Conservation (phyloP, 768 basidiomycete genomes). For the Podaxis sp. region DNA sequence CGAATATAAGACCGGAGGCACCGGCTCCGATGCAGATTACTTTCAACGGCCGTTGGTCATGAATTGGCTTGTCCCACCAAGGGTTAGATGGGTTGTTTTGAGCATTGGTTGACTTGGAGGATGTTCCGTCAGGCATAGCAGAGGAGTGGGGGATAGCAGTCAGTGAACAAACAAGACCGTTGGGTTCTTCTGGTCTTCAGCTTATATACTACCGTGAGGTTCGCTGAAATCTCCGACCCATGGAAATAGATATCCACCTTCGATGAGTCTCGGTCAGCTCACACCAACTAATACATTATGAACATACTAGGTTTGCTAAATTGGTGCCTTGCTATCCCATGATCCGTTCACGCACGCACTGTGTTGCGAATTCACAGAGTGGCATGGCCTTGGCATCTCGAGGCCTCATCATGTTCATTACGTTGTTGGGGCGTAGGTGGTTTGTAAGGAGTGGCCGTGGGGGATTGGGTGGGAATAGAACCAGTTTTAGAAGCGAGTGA, state of each 20-base stretch:
- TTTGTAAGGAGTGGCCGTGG: no score
- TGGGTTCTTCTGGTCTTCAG: background rate
- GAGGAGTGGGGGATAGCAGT: background rate
- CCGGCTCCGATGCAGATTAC: constrained; percentile 31
- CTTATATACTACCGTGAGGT: background rate
- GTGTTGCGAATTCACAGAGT: background rate
- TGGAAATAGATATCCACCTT: background rate
- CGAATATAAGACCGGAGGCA: constrained; percentile 29
- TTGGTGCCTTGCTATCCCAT: background rate
- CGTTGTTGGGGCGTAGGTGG: background rate
- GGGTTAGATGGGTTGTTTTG: background rate
- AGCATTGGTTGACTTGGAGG: background rate
- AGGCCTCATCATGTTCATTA: background rate
- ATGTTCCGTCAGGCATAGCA: constrained; percentile 5
- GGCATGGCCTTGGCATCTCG: background rate
- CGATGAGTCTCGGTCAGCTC: background rate
- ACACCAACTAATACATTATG: background rate
- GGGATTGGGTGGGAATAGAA: no score
- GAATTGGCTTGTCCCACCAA: constrained; percentile 20
- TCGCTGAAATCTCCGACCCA: background rate
- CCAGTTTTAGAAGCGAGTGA: no score
- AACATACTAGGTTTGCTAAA: background rate
- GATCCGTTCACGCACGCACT: background rate
- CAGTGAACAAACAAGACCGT: background rate
- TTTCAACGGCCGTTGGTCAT: constrained; percentile 22